Base-by-base conservation (phyloP, 2,329 filamentous ascomycete genomes). In the Phialemoniopsis sp. region DNA sequence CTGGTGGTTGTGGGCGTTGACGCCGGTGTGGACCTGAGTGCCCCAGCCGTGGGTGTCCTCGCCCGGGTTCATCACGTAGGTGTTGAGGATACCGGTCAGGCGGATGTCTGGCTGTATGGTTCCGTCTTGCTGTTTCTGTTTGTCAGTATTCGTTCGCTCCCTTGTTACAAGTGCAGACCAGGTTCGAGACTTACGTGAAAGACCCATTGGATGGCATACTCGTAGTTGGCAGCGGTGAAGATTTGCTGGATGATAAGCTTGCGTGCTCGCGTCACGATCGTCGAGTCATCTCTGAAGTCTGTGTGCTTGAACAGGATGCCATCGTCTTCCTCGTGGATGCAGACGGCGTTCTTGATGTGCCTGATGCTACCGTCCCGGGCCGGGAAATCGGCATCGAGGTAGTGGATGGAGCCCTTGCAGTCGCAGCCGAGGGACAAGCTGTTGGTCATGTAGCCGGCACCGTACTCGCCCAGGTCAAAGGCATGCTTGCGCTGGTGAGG, bases 1-100 rank as follows among this genome's bases (percentile, higher is more conserved):
- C 63, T 96, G 89, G 62, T 96, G 90, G 67, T 95, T 95, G 67
- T 95, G 90, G 1, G 90, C 90, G 55, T 95, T 95, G 55, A 95
- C 89, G 31, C 87, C 83, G 0, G 88, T 87, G 55, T 91, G 93
- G 8, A 96, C 90, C 60, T 95, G 84, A 0, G 89, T 95, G 41
- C 90, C 90, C 87, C 88, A 95, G 43, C 87, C 88, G 21, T 86
- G 71, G 8, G 86, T 85, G 47, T 93, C 87, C 63, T 95, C 89
- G 34, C 80, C 86, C 0, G 82, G 78, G 51, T 82, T 78, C 73
- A 95, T 84, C 18, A 82, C 70, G 53, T 95, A 95, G 0, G 90
- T 96, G 72, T 95, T 95, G 39, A 96, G 69, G 57, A 96, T 95
- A 38, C 89, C 89, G 0, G 89, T 95, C 19, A 95, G 78, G 62